Evolutionary conservation across 257 asterid genomes (phyloP).

Genomic region (Catharanthus roseus): DNA sequence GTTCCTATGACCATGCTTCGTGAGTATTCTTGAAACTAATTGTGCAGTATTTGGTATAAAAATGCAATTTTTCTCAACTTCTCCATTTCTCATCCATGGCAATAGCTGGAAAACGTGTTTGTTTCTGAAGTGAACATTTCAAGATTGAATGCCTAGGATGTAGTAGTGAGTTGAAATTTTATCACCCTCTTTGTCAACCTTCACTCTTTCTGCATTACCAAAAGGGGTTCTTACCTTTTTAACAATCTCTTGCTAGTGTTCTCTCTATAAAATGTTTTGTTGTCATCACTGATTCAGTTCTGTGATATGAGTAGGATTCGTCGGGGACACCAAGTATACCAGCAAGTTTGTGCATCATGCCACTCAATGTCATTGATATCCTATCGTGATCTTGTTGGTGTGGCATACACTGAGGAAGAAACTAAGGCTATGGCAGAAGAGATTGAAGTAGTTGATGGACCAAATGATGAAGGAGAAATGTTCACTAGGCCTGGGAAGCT

Average conservation of each 20-base stretch:
- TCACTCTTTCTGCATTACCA: background rate
- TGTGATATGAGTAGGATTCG: conserved; percentile 44
- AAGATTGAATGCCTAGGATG: too few relatives aligned
- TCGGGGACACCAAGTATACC: conserved; percentile 71
- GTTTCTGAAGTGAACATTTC: background rate
- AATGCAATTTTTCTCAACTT: background rate
- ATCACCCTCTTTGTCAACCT: background rate
- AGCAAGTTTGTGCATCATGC: conserved; percentile 79
- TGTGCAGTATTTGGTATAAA: background rate
- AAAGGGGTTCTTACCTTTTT: background rate
- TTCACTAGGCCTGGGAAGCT: conserved; percentile 70
- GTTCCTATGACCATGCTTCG: conserved; percentile 70
- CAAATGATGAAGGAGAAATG: conserved; percentile 85
- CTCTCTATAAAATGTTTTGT: too few relatives aligned
- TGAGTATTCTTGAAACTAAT: conserved; percentile 25
- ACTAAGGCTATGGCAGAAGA: conserved; percentile 85
- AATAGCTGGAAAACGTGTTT: background rate
- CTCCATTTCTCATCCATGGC: background rate
- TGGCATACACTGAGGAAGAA: conserved; percentile 83
- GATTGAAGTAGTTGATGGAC: conserved; percentile 79
- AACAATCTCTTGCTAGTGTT: background rate
- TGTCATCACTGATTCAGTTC: background rate
- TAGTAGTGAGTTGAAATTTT: background rate
- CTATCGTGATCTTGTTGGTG: conserved; percentile 79
- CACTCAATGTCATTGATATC: conserved; percentile 76